Evolutionary conservation across 768 basidiomycete genomes (phyloP).

Genomic region (Hemileccinum rubropunctum): DNA sequence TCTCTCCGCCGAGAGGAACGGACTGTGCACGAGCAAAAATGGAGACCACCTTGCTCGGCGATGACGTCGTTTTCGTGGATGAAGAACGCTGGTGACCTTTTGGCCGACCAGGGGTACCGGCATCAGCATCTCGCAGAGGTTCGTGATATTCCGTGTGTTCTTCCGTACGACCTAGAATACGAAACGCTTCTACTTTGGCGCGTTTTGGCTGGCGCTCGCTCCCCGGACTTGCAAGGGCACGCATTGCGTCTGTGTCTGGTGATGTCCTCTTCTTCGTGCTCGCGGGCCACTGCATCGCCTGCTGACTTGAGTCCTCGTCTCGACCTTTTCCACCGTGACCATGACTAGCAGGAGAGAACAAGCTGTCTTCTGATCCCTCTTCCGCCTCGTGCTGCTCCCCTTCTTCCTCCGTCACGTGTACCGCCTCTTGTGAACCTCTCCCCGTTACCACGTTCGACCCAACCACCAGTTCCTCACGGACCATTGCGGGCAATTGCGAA

Average conservation of each 20-base stretch:
- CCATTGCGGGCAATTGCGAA: background rate
- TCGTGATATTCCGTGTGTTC: constrained; percentile 19
- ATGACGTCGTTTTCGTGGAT: constrained; percentile 21
- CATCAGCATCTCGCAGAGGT: constrained; percentile 20
- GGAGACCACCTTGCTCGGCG: constrained; percentile 10
- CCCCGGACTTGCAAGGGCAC: constrained; percentile 10
- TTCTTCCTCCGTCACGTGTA: background rate
- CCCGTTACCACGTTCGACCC: background rate
- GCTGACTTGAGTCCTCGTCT: background rate
- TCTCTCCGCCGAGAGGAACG: constrained; percentile 24
- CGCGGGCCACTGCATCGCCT: constrained; percentile 1
- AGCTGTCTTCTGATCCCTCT: constrained; percentile 37
- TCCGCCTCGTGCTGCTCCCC: constrained; percentile 7
- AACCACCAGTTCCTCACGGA: background rate
- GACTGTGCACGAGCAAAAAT: constrained; percentile 27
- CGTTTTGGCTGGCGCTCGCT: constrained; percentile 24
- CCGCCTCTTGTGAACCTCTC: background rate
- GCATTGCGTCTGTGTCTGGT: constrained; percentile 21
- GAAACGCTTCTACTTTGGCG: constrained; percentile 23
- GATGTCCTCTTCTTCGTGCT: constrained; percentile 31
- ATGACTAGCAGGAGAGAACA: constrained; percentile 26
- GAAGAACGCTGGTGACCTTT: constrained; percentile 16
- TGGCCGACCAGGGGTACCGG: background rate
- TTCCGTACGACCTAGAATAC: constrained; percentile 5
- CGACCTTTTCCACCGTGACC: background rate